Evolutionary conservation across 495 filamentous ascomycete species (phyloP).

Genomic region (Cairneyella variabilis): DNA sequence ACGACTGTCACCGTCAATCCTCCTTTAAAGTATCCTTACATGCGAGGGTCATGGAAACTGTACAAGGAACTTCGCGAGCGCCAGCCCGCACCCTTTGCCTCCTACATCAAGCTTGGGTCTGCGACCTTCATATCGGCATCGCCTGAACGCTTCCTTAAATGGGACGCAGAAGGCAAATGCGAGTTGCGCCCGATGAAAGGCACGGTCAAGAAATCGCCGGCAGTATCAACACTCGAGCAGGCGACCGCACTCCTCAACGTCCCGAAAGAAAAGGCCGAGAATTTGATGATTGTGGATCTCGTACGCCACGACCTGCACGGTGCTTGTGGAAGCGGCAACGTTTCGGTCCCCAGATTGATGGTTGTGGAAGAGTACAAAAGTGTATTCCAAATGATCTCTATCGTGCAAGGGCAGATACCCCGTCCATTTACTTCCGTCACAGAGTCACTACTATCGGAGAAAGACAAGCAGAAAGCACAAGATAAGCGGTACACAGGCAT

Average conservation of each 20-base stretch:
- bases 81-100: slow-evolving; percentile 85
- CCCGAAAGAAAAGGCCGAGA: slow-evolving; percentile 90
- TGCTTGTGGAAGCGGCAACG: slow-evolving; percentile 67
- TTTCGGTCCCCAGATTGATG: slow-evolving; percentile 65
- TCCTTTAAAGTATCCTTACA: neutral
- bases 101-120: slow-evolving; percentile 67
- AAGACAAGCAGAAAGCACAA: slow-evolving; percentile 27
- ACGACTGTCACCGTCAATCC: slow-evolving; percentile 45
- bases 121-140: slow-evolving; percentile 76
- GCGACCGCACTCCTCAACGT: slow-evolving; percentile 67
- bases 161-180: slow-evolving; percentile 45
- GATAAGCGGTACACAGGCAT: slow-evolving; percentile 52
- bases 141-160: slow-evolving; percentile 88
- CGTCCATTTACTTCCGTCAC: slow-evolving; percentile 25
- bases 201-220: slow-evolving; percentile 70
- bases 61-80: slow-evolving; percentile 65
- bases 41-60: slow-evolving; percentile 68
- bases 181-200: slow-evolving; percentile 90
- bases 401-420: slow-evolving; percentile 69
- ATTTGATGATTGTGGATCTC: slow-evolving; percentile 97
- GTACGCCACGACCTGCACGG: slow-evolving; percentile 88
- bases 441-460: slow-evolving; percentile 22
- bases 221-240: slow-evolving; percentile 52
- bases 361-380: slow-evolving; percentile 84
- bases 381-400: slow-evolving; percentile 86